Percentiles rank a stretch among this genome's conserved stretches.
phyloP scores from a whole-genome alignment of 257 asterid genomes.

The Solanum piurae region DNA sequence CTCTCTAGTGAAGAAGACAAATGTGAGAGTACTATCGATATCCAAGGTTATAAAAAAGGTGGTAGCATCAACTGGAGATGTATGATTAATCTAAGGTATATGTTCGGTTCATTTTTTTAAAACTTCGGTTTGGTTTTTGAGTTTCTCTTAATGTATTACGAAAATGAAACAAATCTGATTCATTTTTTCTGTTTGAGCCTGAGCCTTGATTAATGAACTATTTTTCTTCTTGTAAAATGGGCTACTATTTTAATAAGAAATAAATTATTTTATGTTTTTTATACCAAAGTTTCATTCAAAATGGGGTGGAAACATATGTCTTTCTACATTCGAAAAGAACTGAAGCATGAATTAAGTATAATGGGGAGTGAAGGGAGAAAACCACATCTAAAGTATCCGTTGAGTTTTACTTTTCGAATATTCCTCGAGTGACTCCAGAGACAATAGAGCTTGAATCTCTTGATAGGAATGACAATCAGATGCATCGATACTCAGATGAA shows the following conservation, averaged over 20 bases:
- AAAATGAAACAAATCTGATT: too few relatives aligned
- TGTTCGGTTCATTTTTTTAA: background rate
- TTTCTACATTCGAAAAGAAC: background rate
- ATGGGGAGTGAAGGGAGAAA: background rate
- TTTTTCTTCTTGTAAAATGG: background rate
- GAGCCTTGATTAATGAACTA: background rate
- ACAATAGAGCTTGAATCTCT: background rate
- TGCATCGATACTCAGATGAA: background rate
- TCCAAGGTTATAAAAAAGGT: background rate
- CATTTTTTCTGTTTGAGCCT: background rate
- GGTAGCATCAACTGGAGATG: constrained; percentile 22
- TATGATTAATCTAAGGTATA: background rate
- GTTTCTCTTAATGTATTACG: too few relatives aligned
- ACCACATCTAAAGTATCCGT: background rate
- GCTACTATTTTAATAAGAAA: too few relatives aligned
- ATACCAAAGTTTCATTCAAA: background rate
- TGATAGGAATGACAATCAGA: too few relatives aligned
- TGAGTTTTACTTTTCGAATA: background rate
- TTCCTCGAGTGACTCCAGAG: background rate
- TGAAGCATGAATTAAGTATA: background rate
- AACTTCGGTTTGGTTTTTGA: background rate
- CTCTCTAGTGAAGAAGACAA: constrained; percentile 1
- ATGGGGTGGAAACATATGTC: background rate
- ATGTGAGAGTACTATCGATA: background rate
- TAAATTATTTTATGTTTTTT: background rate